A percentile compares a stretch with the other conserved stretches of the same genome.
Evolutionary conservation across 768 basidiomycete species (phyloP).

Genomic region (Exidia glandulosa): DNA sequence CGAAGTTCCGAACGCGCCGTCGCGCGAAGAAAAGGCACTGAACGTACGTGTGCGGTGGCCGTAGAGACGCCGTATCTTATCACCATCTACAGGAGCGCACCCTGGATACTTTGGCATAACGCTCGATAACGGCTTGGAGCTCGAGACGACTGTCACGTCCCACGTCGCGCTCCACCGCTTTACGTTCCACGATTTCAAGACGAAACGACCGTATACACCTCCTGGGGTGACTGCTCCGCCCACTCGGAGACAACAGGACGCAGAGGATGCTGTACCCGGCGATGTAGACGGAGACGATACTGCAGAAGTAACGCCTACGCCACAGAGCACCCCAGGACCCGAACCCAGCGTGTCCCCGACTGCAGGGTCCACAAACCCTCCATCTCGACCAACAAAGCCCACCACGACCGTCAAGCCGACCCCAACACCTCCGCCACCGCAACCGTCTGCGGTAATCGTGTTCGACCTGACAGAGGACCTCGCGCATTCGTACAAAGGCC

Average conservation of each 20-base stretch:
- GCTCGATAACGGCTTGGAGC: conserved; percentile 5
- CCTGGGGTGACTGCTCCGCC: not conserved
- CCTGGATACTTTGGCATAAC: conserved; percentile 5
- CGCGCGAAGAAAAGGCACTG: not conserved
- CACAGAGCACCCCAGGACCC: too few species aligned
- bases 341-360: too few species aligned
- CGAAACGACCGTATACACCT: not conserved
- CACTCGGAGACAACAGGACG: not conserved
- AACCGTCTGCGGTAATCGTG: not conserved
- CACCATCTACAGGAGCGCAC: not conserved
- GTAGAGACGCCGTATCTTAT: not conserved
- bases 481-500: conserved; percentile 6
- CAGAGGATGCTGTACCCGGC: not conserved
- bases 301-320: too few species aligned
- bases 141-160: conserved; percentile 8
- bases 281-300: too few species aligned
- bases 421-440: not conserved
- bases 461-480: conserved; percentile 8
- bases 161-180: conserved; percentile 9
- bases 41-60: not conserved
- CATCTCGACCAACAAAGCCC: not conserved
- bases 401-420: not conserved
- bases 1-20: not conserved
- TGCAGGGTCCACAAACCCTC: too few species aligned
- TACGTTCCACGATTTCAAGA: conserved; percentile 1